Percentiles rank a stretch among this genome's conserved stretches.
Evolutionary conservation across 257 asterid species (phyloP).

Genomic region (Solanum clarkiae): DNA sequence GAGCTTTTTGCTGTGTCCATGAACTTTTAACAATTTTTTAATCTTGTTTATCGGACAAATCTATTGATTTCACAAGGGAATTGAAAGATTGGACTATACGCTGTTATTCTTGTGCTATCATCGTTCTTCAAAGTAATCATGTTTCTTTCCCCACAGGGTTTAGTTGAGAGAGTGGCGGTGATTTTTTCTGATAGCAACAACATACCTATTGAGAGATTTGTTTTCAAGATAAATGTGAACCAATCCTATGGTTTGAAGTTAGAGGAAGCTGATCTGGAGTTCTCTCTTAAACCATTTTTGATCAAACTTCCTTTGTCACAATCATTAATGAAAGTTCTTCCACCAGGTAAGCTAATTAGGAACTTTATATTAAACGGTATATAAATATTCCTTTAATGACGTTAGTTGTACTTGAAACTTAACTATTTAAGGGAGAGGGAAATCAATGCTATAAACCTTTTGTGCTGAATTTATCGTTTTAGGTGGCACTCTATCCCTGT

Average conservation of each 20-base stretch:
- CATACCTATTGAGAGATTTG: constrained; percentile 72
- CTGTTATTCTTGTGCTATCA: background rate
- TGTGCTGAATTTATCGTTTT: background rate
- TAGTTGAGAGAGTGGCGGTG: constrained; percentile 84
- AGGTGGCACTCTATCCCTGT: background rate
- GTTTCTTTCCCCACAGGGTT: constrained; percentile 31
- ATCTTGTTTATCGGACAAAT: background rate
- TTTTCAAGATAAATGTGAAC: constrained; percentile 65
- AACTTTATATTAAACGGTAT: background rate
- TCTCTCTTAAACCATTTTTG: constrained; percentile 73
- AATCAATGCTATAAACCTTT: background rate
- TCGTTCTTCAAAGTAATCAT: background rate
- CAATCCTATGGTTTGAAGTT: constrained; percentile 46
- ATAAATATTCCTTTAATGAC: background rate
- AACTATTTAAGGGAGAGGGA: background rate
- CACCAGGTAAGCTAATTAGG: constrained; percentile 34
- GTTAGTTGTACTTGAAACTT: background rate
- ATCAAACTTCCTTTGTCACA: constrained; percentile 72
- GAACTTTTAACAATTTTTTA: background rate
- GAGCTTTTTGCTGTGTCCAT: background rate
- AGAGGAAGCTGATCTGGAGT: constrained; percentile 57
- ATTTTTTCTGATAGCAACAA: constrained; percentile 41
- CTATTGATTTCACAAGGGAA: background rate
- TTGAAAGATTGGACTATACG: background rate
- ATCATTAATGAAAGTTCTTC: constrained; percentile 52